Base-by-base conservation (phyloP, 805 yeast species). In the Kregervanrija fluxuum region DNA sequence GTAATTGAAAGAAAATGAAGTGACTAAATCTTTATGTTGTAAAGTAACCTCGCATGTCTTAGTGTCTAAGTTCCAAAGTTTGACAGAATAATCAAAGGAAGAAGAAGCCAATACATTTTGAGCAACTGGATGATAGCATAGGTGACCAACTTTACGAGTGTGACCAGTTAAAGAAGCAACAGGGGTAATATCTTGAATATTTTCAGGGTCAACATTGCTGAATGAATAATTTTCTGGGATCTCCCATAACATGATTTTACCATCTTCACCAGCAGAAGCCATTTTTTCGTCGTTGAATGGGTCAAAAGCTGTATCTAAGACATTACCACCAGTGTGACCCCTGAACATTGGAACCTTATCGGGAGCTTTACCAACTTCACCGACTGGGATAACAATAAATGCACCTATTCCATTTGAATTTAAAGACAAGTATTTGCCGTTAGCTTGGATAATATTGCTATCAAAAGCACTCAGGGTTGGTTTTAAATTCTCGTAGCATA, bases 381-480 rank as follows among this genome's bases (percentile, higher is more conserved):
- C 61, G 22, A 87, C 69, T 2, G 99, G 99, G 48, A 93, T 80
- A 11, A 95, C 85, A 1, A 96, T 96, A 70, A 93, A 90, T 0
- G 98, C 95, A 43, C 99, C 99, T 50, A 98, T 98, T 35, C 98
- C 98, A 10, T 95, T 83, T 31, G 96, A 74, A 62, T 87, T 89
- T 52, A 89, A 83, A 1, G 96, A 74, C 36, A 93, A 65, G 57
- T 78, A 93, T 62, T 84, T 82, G 34, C 96, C 91, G 62, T 93
- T 93, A 51, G 85, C 77, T 65, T 88, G 80, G 53, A 93, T 75
- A 52, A 93, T 72, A 64, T 91, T 91, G 42, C 96, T 85, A 65
- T 93, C 99, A 86, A 96, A 93, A 1, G 98, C 99, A 59, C 89
- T 90, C 59, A 86, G 82, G 53, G 95, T 85, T 45, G 83, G 77